Evolutionary conservation across 2,329 filamentous ascomycete genomes (phyloP).

Genomic region (Aspergillus thermomutatus): DNA sequence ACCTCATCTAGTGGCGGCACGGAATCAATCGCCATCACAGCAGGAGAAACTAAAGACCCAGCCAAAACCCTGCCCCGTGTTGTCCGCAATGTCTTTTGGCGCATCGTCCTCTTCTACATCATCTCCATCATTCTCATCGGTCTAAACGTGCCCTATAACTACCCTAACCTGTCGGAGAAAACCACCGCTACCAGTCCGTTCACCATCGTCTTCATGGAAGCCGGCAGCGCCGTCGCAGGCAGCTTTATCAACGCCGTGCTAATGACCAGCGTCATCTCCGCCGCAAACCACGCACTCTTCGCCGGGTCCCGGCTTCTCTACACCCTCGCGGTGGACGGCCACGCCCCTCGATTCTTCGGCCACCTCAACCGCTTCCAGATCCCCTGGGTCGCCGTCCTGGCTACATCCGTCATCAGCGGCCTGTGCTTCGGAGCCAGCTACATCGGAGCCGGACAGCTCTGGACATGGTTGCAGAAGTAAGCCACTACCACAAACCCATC

Average conservation of each 20-base stretch:
- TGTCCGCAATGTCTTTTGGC: constrained; percentile 64
- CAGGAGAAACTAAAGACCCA: constrained; percentile 63
- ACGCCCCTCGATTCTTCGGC: constrained; percentile 57
- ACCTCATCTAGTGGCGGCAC: constrained; percentile 50
- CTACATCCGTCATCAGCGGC: constrained; percentile 52
- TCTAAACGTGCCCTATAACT: constrained; percentile 58
- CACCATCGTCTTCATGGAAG: constrained; percentile 60
- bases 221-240: constrained; percentile 53
- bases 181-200: constrained; percentile 50
- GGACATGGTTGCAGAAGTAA: constrained; percentile 65
- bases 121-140: constrained; percentile 54
- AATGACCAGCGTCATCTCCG: constrained; percentile 57
- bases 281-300: constrained; percentile 59
- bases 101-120: constrained; percentile 56
- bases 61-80: constrained; percentile 59
- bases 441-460: constrained; percentile 62
- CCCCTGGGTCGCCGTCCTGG: constrained; percentile 54
- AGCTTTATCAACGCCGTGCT: constrained; percentile 62
- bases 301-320: constrained; percentile 57
- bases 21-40: constrained; percentile 64
- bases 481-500: constrained; percentile 10
- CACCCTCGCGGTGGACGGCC: constrained; percentile 51
- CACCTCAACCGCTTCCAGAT: constrained; percentile 49
- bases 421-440: constrained; percentile 64
- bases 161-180: constrained; percentile 43